These are phyloP conservation scores for Plasmodium gonderi DNA, from an alignment of 169 alveolate species.

Conservation along the genomic window DNA sequence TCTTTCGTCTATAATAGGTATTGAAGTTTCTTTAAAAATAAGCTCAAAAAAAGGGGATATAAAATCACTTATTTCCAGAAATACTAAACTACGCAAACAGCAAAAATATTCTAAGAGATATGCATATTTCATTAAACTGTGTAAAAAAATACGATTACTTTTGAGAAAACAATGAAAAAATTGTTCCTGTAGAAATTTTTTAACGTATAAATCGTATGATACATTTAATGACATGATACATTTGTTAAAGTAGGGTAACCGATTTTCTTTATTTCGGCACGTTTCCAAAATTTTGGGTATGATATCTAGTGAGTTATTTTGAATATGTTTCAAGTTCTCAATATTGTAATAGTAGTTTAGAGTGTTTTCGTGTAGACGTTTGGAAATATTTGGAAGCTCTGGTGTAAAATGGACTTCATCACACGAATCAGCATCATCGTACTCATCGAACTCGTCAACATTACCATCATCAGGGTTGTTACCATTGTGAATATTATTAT, in stretches of 20 bases:
- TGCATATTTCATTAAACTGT: constrained; percentile 68
- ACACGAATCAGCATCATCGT: neutral
- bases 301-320: constrained; percentile 39
- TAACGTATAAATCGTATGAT: constrained; percentile 60
- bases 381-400: neutral
- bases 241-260: constrained; percentile 62
- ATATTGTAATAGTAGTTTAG: constrained; percentile 65
- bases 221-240: constrained; percentile 46
- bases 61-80: constrained; percentile 69
- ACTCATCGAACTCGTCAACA: neutral
- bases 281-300: constrained; percentile 33
- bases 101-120: constrained; percentile 56
- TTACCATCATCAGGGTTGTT: neutral
- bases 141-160: constrained; percentile 68
- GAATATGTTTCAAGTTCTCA: constrained; percentile 15
- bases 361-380: constrained; percentile 63
- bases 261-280: neutral
- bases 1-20: constrained; percentile 67
- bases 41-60: constrained; percentile 66
- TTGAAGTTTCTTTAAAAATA: constrained; percentile 58
- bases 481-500: neutral
- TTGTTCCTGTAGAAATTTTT: constrained; percentile 63
- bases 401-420: neutral
- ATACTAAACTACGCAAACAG: constrained; percentile 73
- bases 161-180: constrained; percentile 24